These are phyloP conservation scores for Cupressus sempervirens DNA, from an alignment of 75 land plant genomes.

Conservation along the genomic window DNA sequence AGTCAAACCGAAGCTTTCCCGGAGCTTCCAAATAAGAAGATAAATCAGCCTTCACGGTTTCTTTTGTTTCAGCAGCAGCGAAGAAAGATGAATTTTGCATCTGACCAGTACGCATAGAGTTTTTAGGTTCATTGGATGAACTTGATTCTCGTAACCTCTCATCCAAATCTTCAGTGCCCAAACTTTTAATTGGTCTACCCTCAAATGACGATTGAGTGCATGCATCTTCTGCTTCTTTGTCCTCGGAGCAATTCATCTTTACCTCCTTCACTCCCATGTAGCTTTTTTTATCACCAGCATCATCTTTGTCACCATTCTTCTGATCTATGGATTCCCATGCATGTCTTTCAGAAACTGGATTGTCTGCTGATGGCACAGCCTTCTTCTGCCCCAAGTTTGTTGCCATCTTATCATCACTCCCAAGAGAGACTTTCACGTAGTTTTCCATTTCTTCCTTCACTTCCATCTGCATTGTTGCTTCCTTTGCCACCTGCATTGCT, in stretches of 20 bases:
- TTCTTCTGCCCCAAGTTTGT: slow-evolving; percentile 15
- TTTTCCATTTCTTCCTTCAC: slow-evolving; percentile 9
- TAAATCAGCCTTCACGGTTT: neutral
- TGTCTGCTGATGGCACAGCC: slow-evolving; percentile 22
- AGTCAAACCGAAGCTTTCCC: slow-evolving; percentile 28
- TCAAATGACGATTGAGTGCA: neutral
- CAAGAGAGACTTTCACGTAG: slow-evolving; percentile 20
- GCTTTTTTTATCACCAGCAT: neutral
- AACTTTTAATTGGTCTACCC: neutral
- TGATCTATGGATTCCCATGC: neutral
- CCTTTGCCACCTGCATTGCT: slow-evolving; percentile 40
- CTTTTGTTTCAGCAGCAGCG: neutral
- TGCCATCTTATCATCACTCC: slow-evolving; percentile 23
- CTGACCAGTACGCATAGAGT: neutral
- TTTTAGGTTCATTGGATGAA: neutral
- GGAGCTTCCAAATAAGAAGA: neutral
- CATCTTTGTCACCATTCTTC: slow-evolving; percentile 5
- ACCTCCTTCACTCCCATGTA: neutral
- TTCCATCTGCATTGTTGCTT: slow-evolving; percentile 40
- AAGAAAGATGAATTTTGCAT: neutral
- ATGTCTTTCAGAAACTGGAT: slow-evolving; percentile 2
- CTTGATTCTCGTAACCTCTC: neutral
- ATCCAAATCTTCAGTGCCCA: slow-evolving; percentile 1
- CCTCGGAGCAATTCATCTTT: neutral
- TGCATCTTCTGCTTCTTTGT: slow-evolving; percentile 5